These are phyloP conservation scores for Mycosphaerella sp. DNA, from an alignment of 2,329 filamentous ascomycete genomes.

Conservation along the genomic window DNA sequence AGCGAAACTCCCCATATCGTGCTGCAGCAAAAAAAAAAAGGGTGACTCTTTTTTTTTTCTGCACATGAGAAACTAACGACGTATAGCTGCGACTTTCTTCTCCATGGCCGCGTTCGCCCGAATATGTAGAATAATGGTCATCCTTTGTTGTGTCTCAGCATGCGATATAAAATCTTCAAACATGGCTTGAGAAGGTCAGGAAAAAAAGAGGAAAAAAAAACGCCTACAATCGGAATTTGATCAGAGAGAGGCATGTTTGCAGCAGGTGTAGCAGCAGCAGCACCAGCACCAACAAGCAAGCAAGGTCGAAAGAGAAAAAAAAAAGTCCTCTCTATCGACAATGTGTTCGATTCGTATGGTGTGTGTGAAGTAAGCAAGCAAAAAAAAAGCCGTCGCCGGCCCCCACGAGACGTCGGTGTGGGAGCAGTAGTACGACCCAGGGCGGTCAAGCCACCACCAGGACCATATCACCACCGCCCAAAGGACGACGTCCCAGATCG, in stretches of 20 bases:
- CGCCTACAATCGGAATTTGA: constrained; percentile 20
- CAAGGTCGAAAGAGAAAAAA: too few relatives aligned
- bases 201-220: too few relatives aligned
- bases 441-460: constrained; percentile 1
- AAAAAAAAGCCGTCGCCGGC: background rate
- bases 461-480: too few relatives aligned
- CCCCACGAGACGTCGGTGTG: background rate
- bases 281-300: too few relatives aligned
- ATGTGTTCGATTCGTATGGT: background rate
- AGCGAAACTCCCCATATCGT: constrained; percentile 8
- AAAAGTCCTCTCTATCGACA: background rate
- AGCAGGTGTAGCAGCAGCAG: too few relatives aligned
- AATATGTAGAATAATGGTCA: constrained; percentile 18
- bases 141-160: constrained; percentile 15
- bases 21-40: too few relatives aligned
- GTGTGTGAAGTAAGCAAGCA: background rate
- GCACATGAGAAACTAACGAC: constrained; percentile 14
- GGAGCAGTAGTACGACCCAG: constrained; percentile 1
- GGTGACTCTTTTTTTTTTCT: background rate
- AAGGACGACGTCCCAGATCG: background rate
- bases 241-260: constrained; percentile 11
- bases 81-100: constrained; percentile 17
- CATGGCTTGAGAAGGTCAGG: constrained; percentile 14
- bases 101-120: constrained; percentile 3
- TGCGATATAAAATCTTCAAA: constrained; percentile 11